Base-by-base conservation (phyloP, 495 filamentous ascomycete species). In the Hypomontagnella monticulosa region DNA sequence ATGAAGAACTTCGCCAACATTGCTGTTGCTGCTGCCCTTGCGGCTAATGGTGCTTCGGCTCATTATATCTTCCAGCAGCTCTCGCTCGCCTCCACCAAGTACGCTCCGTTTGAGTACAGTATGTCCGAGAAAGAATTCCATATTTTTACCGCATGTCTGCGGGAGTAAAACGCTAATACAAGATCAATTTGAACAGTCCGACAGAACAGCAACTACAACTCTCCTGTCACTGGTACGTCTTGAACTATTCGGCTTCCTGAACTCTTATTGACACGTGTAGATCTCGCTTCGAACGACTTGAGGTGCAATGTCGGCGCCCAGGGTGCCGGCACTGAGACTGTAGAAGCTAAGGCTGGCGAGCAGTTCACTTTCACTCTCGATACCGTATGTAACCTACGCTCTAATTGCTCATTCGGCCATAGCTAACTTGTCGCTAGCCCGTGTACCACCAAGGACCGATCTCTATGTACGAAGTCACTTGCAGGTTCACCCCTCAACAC, bases 371-470 rank as follows among this genome's bases (percentile, higher is more conserved):
- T 79, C 59, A 78, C 75, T 7, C 75, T 76, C 7, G 78, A 78
- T 46, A 70, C 63, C 33, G 70, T 72, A 59, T 20, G 70, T 57
- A 37, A 0, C 30, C 3, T 18, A 57, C n/a, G 15, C 3, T 6
- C 12, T 14, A 4, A 6, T 34, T 14, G 20, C 1, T 10, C 15
- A 43, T 36, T 14, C 5, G 8, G 23, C n/a, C 2, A 2, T 4
- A 4, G 10, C 60, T 70, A 43, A 70, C 51, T 36, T 18, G 1
- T 63, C 20, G 16, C 27, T 6, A 73, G 33, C 73, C 81, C 23
- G 81, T 83, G 48, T 84, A 83, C 64, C 82, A 84, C 58, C 80
- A 83, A 66, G 82, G 82, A 2, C 82, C 81, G 14, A 71, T 83
- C 37, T 72, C 80, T 12, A 79, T 81, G 69, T 73, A 58, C 4